Evolutionary conservation across 805 yeast species (phyloP).

Genomic region (Myxozyma geophila): DNA sequence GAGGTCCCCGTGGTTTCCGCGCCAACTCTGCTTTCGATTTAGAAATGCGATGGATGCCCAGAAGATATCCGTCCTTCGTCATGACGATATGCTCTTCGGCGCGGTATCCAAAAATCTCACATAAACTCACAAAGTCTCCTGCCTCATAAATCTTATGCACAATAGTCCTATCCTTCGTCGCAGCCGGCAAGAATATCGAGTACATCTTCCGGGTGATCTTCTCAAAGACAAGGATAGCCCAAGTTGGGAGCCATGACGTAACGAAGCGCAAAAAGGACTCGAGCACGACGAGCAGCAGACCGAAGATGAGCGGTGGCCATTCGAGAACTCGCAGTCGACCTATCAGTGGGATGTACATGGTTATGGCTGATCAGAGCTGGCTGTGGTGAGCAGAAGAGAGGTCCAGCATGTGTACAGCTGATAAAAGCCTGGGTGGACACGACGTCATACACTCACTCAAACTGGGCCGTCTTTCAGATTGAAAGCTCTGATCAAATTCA

Average conservation of each 20-base stretch:
- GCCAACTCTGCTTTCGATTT: constrained; percentile 25
- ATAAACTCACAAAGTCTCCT: constrained; percentile 64
- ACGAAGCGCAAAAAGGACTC: constrained; percentile 42
- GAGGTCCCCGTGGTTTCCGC: neutral
- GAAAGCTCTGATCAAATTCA: neutral
- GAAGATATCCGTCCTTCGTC: constrained; percentile 28
- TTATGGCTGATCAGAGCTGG: neutral
- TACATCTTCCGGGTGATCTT: constrained; percentile 28
- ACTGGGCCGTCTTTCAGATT: too few species aligned
- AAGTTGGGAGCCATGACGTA: constrained; percentile 42
- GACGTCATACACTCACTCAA: neutral
- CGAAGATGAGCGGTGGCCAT: constrained; percentile 45
- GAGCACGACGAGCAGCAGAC: constrained; percentile 42
- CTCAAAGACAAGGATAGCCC: constrained; percentile 40
- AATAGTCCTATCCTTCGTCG: constrained; percentile 26
- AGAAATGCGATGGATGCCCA: constrained; percentile 46
- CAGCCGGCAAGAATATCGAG: constrained; percentile 18
- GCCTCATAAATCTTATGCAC: constrained; percentile 53
- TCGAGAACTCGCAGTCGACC: constrained; percentile 43
- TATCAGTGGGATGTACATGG: constrained; percentile 43
- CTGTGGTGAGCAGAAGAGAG: neutral
- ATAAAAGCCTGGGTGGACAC: neutral
- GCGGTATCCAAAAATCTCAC: constrained; percentile 66
- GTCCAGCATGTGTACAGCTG: neutral
- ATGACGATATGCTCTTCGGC: constrained; percentile 75